These are phyloP conservation scores for Saksenaea oblongispora DNA, from an alignment of 371 early-diverging fungal genomes.

Conservation along the genomic window DNA sequence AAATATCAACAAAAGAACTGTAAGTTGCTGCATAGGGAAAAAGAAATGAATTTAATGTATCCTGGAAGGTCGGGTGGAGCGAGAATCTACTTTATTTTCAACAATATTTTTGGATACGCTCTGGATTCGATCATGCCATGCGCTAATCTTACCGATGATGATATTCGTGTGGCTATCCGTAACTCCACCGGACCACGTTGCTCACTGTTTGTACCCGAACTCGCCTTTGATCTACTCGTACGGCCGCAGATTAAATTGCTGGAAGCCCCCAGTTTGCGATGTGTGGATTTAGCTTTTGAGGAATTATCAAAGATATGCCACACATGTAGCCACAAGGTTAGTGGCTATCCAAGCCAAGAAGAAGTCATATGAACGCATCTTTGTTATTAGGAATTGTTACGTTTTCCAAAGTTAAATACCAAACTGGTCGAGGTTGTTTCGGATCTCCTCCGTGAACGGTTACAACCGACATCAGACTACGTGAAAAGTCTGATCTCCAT, in stretches of 20 bases:
- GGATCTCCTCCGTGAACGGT: conserved; percentile 79
- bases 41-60: neutral
- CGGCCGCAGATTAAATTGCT: conserved; percentile 81
- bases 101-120: conserved; percentile 79
- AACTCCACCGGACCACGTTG: conserved; percentile 89
- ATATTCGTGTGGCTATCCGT: conserved; percentile 89
- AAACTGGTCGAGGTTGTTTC: conserved; percentile 81
- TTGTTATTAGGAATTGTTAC: conserved; percentile 59
- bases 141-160: conserved; percentile 73
- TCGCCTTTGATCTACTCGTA: conserved; percentile 87
- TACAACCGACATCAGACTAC: conserved; percentile 74
- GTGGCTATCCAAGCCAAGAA: neutral
- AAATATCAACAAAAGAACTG: conserved; percentile 91
- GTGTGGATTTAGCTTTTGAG: conserved; percentile 87
- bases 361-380: neutral
- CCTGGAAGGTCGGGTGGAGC: conserved; percentile 75
- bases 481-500: conserved; percentile 88
- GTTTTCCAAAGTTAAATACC: conserved; percentile 85
- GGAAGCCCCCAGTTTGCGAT: conserved; percentile 80
- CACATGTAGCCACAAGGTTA: conserved; percentile 75
- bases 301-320: conserved; percentile 89
- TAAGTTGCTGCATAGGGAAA: conserved; percentile 23
- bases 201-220: conserved; percentile 89
- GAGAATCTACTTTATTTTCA: conserved; percentile 88
- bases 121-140: conserved; percentile 78